A percentile compares a stretch with the other conserved stretches of the same genome.
phyloP scores from a whole-genome alignment of 192 early-diverging fungal species.

The Ramicandelaber brevisporus region DNA sequence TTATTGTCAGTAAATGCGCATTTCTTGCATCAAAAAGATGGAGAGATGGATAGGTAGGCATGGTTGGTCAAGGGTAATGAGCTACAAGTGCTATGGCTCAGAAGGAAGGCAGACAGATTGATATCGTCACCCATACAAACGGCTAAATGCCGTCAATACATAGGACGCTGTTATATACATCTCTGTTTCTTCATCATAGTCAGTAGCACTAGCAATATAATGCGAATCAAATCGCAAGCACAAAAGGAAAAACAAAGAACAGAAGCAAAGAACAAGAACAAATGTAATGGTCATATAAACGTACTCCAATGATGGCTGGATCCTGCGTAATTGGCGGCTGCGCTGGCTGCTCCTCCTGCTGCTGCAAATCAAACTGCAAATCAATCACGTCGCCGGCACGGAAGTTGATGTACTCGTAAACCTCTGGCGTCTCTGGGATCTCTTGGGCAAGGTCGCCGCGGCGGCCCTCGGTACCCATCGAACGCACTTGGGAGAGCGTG shows the following conservation, averaged over 20 bases:
- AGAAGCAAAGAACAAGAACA: too few species aligned
- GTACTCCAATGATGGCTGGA: slow-evolving; percentile 54
- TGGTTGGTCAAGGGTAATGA: too few species aligned
- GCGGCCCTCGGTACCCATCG: slow-evolving; percentile 91
- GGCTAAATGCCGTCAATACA: slow-evolving; percentile 4
- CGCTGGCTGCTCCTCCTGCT: slow-evolving; percentile 17
- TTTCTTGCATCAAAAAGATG: too few species aligned
- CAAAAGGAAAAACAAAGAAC: too few species aligned
- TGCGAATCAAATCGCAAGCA: neutral
- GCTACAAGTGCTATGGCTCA: slow-evolving; percentile 8
- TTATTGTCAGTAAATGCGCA: too few species aligned
- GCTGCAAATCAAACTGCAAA: slow-evolving; percentile 28
- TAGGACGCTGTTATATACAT: slow-evolving; percentile 13
- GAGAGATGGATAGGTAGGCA: too few species aligned
- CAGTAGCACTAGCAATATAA: slow-evolving; percentile 2
- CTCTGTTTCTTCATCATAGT: slow-evolving; percentile 8
- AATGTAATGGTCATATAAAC: slow-evolving; percentile 2
- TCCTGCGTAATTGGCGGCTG: slow-evolving; percentile 43
- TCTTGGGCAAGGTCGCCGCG: slow-evolving; percentile 47
- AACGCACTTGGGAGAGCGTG: slow-evolving; percentile 70
- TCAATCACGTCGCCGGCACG: slow-evolving; percentile 81
- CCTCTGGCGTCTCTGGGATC: slow-evolving; percentile 57
- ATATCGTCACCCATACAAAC: slow-evolving; percentile 11
- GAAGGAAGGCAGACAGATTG: slow-evolving; percentile 21
- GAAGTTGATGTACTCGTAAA: slow-evolving; percentile 85